phyloP scores from a whole-genome alignment of 192 early-diverging fungal genomes.

The Umbelopsis vinacea region DNA sequence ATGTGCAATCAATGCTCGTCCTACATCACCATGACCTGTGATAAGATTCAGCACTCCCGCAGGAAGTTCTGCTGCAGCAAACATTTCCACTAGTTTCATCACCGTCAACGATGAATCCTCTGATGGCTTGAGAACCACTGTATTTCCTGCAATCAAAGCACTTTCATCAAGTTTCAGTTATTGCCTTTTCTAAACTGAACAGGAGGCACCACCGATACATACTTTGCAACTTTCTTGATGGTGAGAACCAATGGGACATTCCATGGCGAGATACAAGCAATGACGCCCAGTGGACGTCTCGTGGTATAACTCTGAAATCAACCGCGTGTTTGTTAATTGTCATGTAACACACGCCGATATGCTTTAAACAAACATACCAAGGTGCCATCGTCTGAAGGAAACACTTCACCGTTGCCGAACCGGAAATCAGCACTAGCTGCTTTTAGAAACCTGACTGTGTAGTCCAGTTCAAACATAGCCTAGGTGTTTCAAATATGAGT shows the following conservation, averaged over 20 bases:
- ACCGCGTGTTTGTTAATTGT: too few species aligned
- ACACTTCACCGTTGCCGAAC: constrained; percentile 7
- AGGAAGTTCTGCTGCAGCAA: background rate
- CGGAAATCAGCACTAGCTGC: constrained; percentile 13
- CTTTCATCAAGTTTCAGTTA: background rate
- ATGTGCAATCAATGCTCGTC: constrained; percentile 1
- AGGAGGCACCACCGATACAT: background rate
- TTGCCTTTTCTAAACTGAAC: too few species aligned
- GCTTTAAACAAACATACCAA: background rate
- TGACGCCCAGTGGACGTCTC: background rate
- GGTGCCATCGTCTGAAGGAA: constrained; percentile 4
- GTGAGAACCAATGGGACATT: background rate
- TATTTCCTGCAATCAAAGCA: constrained; percentile 11
- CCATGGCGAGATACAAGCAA: constrained; percentile 16
- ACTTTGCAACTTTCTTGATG: background rate
- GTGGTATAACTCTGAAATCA: background rate
- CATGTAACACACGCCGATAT: background rate
- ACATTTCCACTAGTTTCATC: background rate
- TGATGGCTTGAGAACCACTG: constrained; percentile 3
- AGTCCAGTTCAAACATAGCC: constrained; percentile 9
- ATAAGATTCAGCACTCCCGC: background rate
- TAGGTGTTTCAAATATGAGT: background rate
- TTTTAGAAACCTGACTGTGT: background rate
- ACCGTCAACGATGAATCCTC: constrained; percentile 5
- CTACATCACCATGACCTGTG: constrained; percentile 12